phyloP scores from a whole-genome alignment of 2,329 filamentous ascomycete genomes.

The Alternaria postmessia region DNA sequence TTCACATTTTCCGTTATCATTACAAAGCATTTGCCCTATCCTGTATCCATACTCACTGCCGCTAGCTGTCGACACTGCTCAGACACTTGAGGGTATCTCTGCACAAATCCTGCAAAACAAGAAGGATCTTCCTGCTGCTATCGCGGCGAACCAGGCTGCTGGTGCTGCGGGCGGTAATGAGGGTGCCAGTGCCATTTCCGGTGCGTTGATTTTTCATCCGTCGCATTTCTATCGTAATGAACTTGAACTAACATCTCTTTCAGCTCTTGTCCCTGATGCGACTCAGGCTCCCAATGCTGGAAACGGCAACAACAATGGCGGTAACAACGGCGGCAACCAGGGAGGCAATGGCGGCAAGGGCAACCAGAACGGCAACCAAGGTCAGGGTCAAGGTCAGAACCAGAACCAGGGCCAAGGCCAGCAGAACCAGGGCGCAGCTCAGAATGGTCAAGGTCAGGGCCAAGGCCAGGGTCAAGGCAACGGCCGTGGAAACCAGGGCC shows the following conservation, averaged over 20 bases:
- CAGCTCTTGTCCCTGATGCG: conserved; percentile 29
- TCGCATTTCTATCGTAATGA: conserved; percentile 23
- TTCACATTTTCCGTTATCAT: conserved; percentile 2
- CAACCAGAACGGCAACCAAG: conserved; percentile 13
- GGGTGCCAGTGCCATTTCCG: conserved; percentile 52
- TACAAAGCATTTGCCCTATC: conserved; percentile 9
- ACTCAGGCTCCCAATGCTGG: conserved; percentile 19
- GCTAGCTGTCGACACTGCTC: conserved; percentile 56
- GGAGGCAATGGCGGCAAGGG: conserved; percentile 5
- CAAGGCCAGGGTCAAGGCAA: conserved; percentile 4
- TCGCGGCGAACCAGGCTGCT: conserved; percentile 57
- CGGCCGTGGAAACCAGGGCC: neutral
- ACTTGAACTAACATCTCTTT: conserved; percentile 13
- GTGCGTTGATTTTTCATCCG: conserved; percentile 37
- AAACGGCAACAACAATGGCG: conserved; percentile 23
- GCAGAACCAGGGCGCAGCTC: neutral
- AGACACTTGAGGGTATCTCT: conserved; percentile 56
- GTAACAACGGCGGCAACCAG: conserved; percentile 18
- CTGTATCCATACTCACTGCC: conserved; percentile 31
- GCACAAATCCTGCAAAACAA: conserved; percentile 62
- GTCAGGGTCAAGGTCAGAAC: neutral
- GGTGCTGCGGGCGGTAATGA: conserved; percentile 50
- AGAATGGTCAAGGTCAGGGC: neutral
- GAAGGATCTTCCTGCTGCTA: conserved; percentile 58
- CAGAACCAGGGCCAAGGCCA: neutral